Percentiles rank a stretch among this genome's conserved stretches.
Conservation (phyloP, 2,329 filamentous ascomycete species). For the Xylaria sp. region DNA sequence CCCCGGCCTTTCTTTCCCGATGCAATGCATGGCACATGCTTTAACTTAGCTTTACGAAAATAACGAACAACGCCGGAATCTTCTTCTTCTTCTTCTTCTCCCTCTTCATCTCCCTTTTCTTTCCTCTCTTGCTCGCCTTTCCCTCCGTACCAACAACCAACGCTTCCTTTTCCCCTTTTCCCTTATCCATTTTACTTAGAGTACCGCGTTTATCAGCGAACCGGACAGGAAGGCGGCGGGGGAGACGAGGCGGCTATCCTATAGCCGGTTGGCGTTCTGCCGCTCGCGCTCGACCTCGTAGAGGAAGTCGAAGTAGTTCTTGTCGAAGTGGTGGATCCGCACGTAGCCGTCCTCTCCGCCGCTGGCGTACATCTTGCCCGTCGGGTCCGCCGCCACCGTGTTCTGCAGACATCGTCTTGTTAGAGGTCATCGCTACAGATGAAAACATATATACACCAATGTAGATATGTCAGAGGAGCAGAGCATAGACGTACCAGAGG, state of each 20-base stretch:
- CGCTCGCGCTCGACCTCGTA: constrained; percentile 96
- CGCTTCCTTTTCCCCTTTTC: no score
- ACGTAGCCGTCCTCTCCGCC: constrained; percentile 99
- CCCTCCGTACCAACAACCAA: no score
- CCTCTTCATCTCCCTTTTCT: background rate
- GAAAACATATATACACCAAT: background rate
- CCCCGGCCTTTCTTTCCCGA: constrained; percentile 28
- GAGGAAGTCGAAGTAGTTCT: constrained; percentile 97
- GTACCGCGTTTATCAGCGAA: no score
- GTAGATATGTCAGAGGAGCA: no score
- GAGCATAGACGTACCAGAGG: constrained; percentile 64
- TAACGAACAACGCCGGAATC: constrained; percentile 29
- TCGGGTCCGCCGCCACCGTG: constrained; percentile 91
- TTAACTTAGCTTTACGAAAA: constrained; percentile 25
- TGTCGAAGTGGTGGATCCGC: constrained; percentile 97
- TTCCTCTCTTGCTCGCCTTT: background rate
- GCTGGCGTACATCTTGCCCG: constrained; percentile 88
- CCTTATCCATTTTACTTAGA: background rate
- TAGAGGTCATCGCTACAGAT: background rate
- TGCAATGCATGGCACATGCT: constrained; percentile 29
- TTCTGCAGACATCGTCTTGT: constrained; percentile 53
- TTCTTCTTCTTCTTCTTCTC: constrained; percentile 7
- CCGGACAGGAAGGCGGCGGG: background rate
- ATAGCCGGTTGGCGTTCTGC: constrained; percentile 42
- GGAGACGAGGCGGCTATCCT: constrained; percentile 13